Base-by-base conservation (phyloP, 2,329 filamentous ascomycete species). In the Pseudogymnoascus sp. region DNA sequence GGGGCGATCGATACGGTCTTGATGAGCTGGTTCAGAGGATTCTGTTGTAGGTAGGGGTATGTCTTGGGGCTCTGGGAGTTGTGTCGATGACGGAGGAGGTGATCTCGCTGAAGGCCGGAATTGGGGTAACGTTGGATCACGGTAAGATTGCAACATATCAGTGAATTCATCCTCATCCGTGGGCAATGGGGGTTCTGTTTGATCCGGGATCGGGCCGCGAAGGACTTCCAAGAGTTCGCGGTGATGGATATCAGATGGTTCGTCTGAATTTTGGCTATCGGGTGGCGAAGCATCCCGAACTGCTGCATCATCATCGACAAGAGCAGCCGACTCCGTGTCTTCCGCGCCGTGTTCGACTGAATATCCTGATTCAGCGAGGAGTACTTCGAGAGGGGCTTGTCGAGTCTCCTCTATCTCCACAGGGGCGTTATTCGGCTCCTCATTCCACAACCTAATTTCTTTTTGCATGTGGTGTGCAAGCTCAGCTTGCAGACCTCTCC, bases 81-180 rank as follows among this genome's bases (percentile, higher is more conserved):
- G 68, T 66, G 0, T 68, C 64, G 33, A 73, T 77, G 17, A 33
- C 21, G 10, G 63, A 60, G 65, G 87, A 82, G n/a, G 85, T 13
- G 47, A 54, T 33, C 6, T 26, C 10, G 29, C n/a, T 54, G 47
- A 54, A 13, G 47, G 86, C 5, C 84, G 79, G 69, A 88, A 88
- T 67, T 89, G 86, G 7, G 86, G 86, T 71, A 89, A 77, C 0
- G 86, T 89, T 6, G 83, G 83, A 66, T 90, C 87, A 6, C 76
- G 74, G 40, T 76, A 71, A 64, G 24, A 33, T 67, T 67, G 15
- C 60, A 26, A 6, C 37, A n/a, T 33, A 33, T 54, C 47, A 21
- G 47, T 54, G 9, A 33, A 54, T 6, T 35, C 29, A n/a, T 54
- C 47, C 15, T 54, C 47, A 15, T 54, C 47, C n/a, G 47, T 54